These are phyloP conservation scores for Xylaria sp. DNA, from an alignment of 2,329 filamentous ascomycete genomes.

Conservation along the genomic window DNA sequence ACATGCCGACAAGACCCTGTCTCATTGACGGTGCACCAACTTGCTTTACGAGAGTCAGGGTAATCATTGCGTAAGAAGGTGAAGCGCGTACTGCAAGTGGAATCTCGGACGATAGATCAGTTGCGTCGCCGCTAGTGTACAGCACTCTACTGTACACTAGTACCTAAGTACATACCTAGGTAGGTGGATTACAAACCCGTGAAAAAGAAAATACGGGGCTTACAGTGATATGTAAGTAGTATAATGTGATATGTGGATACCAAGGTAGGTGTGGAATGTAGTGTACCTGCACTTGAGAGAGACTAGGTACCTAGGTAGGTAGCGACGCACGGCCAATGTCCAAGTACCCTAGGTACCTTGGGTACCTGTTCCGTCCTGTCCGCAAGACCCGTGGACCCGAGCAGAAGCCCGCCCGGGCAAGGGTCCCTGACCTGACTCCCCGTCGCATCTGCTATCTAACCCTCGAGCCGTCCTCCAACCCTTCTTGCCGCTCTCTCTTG, in stretches of 20 bases:
- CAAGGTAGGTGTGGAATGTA: too few species aligned
- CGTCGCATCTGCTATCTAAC: slow-evolving; percentile 4
- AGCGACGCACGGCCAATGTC: neutral
- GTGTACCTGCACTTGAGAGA: neutral
- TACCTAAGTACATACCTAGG: neutral
- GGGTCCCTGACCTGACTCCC: neutral
- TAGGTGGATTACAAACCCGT: slow-evolving; percentile 20
- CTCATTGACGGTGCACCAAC: neutral
- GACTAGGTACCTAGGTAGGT: neutral
- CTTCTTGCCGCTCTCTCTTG: slow-evolving; percentile 7
- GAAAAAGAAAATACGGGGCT: neutral
- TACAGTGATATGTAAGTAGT: neutral
- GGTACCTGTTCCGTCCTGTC: neutral
- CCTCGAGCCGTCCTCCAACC: neutral
- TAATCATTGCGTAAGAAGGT: neutral
- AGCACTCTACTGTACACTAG: neutral
- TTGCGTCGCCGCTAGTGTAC: neutral
- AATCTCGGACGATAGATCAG: too few species aligned
- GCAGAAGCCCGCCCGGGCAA: neutral
- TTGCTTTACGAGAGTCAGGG: neutral
- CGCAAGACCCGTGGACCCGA: neutral
- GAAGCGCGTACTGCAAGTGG: too few species aligned
- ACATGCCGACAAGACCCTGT: neutral
- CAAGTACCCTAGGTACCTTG: neutral
- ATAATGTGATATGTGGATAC: too few species aligned